These are phyloP conservation scores for Agapanthus africanus DNA, from an alignment of 106 monocot genomes.

Conservation along the genomic window DNA sequence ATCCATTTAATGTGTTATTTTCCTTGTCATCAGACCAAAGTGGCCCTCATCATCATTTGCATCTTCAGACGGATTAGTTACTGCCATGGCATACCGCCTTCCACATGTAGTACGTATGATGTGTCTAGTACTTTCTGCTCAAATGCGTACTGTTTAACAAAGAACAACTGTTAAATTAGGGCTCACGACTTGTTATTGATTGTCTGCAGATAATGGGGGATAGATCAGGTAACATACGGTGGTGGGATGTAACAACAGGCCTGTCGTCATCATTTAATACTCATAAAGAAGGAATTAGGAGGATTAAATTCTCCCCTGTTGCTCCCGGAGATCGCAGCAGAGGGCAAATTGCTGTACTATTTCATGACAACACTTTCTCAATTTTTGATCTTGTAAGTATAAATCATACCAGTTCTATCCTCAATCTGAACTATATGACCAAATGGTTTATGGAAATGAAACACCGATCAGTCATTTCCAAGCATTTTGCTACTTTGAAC, in stretches of 20 bases:
- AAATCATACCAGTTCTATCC: neutral
- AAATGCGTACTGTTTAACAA: neutral
- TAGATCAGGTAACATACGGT: constrained; percentile 87
- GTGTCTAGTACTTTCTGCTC: neutral
- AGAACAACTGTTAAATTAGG: neutral
- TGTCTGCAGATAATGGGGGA: constrained; percentile 88
- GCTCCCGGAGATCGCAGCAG: constrained; percentile 88
- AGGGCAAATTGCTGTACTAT: constrained; percentile 94
- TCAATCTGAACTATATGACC: neutral
- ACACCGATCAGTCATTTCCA: neutral
- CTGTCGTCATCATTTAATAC: constrained; percentile 95
- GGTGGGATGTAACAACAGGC: constrained; percentile 99
- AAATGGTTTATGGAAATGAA: neutral
- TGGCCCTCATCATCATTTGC: constrained; percentile 93
- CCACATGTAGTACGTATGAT: constrained; percentile 84
- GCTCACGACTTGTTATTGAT: neutral
- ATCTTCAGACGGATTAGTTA: constrained; percentile 87
- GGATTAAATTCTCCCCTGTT: constrained; percentile 99
- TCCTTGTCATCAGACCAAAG: constrained; percentile 74
- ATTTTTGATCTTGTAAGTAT: constrained; percentile 96
- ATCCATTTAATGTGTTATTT: neutral
- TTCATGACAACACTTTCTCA: constrained; percentile 94
- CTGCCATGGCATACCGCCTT: constrained; percentile 97
- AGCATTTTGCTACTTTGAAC: neutral
- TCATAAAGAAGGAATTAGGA: constrained; percentile 91